Conservation (phyloP, 495 filamentous ascomycete genomes). For the Podospora tetraspora region DNA sequence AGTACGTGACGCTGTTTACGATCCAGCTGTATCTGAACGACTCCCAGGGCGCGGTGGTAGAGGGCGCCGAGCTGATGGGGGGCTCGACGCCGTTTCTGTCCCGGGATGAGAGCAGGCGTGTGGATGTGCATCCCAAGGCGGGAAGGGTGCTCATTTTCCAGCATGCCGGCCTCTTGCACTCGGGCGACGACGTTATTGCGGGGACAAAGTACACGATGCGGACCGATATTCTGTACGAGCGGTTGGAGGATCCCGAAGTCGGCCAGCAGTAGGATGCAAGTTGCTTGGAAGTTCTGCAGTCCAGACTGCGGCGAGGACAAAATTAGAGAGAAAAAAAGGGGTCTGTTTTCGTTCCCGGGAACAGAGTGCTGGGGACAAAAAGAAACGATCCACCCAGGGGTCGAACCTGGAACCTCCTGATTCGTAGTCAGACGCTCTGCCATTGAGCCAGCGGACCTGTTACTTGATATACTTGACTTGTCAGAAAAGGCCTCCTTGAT, state of each 20-base stretch:
- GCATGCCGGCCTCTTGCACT: slow-evolving; percentile 62
- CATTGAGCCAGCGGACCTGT: slow-evolving; percentile 9
- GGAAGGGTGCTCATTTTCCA: slow-evolving; percentile 76
- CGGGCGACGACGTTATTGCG: slow-evolving; percentile 65
- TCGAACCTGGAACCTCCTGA: slow-evolving; percentile 9
- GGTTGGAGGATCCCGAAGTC: slow-evolving; percentile 2
- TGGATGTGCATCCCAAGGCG: slow-evolving; percentile 63
- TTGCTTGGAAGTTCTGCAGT: background rate
- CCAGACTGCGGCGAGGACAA: background rate
- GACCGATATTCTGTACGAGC: slow-evolving; percentile 70
- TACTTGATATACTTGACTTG: background rate
- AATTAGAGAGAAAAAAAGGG: background rate
- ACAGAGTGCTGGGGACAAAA: background rate
- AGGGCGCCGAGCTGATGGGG: slow-evolving; percentile 44
- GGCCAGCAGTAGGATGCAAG: background rate
- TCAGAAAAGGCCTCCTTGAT: background rate
- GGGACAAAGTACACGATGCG: slow-evolving; percentile 75
- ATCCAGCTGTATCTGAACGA: slow-evolving; percentile 80
- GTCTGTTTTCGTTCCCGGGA: background rate
- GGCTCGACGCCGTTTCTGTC: slow-evolving; percentile 63
- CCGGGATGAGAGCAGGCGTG: slow-evolving; percentile 36
- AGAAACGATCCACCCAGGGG: slow-evolving; percentile 7
- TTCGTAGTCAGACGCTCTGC: slow-evolving; percentile 7
- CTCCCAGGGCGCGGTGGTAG: slow-evolving; percentile 32
- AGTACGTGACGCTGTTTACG: slow-evolving; percentile 61